Percentiles rank a stretch among this genome's conserved stretches.
Evolutionary conservation across 2,329 filamentous ascomycete species (phyloP).

Genomic region (Alternaria postmessia): DNA sequence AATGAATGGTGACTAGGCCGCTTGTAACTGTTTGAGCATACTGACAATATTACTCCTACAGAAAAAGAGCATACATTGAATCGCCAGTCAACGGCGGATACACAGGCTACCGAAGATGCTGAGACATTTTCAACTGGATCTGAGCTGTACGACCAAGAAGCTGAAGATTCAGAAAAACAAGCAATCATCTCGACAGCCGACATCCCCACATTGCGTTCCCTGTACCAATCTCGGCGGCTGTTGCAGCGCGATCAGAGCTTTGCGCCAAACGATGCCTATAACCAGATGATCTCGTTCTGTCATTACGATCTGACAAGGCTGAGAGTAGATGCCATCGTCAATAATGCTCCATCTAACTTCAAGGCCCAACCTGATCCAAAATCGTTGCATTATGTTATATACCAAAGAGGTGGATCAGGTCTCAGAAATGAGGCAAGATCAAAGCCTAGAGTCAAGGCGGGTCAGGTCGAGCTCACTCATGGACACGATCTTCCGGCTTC

Average conservation of each 20-base stretch:
- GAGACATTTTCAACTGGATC: not conserved
- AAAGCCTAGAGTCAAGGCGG: constrained; percentile 25
- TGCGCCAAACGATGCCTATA: constrained; percentile 40
- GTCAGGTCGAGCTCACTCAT: constrained; percentile 36
- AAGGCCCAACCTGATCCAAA: constrained; percentile 14
- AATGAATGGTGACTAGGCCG: not conserved
- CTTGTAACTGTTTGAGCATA: not conserved
- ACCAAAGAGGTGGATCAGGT: constrained; percentile 39
- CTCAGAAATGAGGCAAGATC: constrained; percentile 32
- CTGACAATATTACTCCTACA: not conserved
- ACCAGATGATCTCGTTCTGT: constrained; percentile 41
- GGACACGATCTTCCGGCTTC: constrained; percentile 40
- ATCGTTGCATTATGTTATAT: constrained; percentile 37
- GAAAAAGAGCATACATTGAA: constrained; percentile 3
- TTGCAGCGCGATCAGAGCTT: constrained; percentile 39
- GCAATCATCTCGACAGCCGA: constrained; percentile 24
- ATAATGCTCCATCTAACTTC: constrained; percentile 34
- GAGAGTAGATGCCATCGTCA: constrained; percentile 48
- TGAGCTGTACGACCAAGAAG: not conserved
- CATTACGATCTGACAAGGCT: constrained; percentile 43
- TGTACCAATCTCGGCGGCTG: constrained; percentile 39
- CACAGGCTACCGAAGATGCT: not conserved
- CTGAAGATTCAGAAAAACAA: not conserved
- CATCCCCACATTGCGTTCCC: constrained; percentile 37
- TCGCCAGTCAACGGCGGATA: not conserved